These are phyloP conservation scores for Chaetomidium leptoderma DNA, from an alignment of 495 filamentous ascomycete genomes.

Conservation along the genomic window DNA sequence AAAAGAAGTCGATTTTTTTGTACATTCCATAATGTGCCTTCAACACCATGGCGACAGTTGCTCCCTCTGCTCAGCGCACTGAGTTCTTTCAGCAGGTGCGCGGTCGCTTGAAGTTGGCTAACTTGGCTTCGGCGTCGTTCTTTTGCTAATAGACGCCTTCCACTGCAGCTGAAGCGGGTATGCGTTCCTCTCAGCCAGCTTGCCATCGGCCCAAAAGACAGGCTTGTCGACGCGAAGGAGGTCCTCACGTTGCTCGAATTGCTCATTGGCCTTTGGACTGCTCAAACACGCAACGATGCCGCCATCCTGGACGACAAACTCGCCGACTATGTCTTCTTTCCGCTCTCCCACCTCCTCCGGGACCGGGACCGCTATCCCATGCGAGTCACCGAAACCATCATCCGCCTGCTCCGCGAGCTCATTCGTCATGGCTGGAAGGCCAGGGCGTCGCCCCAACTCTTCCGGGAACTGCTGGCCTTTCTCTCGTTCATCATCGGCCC, in stretches of 20 bases:
- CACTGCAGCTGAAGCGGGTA: conserved; percentile 40
- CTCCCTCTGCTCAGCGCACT: conserved; percentile 20
- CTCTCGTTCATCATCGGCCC: conserved; percentile 76
- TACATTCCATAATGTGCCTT: not conserved
- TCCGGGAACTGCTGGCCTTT: conserved; percentile 79
- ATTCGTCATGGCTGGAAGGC: conserved; percentile 73
- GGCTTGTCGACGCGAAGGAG: conserved; percentile 50
- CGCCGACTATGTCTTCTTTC: conserved; percentile 93
- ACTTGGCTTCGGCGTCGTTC: too few species aligned
- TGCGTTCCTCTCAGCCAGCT: conserved; percentile 76
- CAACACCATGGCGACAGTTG: conserved; percentile 21
- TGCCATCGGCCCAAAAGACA: conserved; percentile 57
- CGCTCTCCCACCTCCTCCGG: conserved; percentile 80
- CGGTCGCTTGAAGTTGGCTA: not conserved
- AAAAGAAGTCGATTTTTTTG: not conserved
- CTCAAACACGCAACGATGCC: conserved; percentile 47
- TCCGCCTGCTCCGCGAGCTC: conserved; percentile 68
- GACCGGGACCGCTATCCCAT: conserved; percentile 66
- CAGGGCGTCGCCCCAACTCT: conserved; percentile 61
- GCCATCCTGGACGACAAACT: conserved; percentile 69
- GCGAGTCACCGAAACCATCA: conserved; percentile 65
- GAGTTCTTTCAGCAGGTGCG: conserved; percentile 33
- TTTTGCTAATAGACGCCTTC: not conserved
- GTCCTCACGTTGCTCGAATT: conserved; percentile 51
- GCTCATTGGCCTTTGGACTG: conserved; percentile 50